A percentile compares a stretch with the other conserved stretches of the same genome.
These are phyloP conservation scores for Aspergillus jensenii DNA, from an alignment of 2,329 filamentous ascomycete genomes.

Conservation along the genomic window DNA sequence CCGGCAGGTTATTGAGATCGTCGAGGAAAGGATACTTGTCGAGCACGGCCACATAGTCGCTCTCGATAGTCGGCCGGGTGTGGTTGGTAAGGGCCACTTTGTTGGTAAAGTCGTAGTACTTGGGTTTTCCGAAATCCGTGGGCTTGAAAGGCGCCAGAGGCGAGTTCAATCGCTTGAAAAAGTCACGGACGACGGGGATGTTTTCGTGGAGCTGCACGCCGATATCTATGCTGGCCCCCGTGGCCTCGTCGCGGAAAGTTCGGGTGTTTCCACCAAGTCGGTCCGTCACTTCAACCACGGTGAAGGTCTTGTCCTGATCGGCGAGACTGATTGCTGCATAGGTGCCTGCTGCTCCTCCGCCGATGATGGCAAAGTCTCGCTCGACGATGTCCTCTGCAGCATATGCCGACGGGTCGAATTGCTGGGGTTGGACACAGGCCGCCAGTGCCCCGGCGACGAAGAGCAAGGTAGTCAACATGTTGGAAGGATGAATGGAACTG, in stretches of 20 bases:
- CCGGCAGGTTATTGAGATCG: constrained; percentile 14
- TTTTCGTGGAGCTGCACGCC: constrained; percentile 28
- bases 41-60: constrained; percentile 13
- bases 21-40: constrained; percentile 1
- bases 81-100: background rate
- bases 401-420: background rate
- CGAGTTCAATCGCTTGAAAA: constrained; percentile 26
- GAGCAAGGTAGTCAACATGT: background rate
- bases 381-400: background rate
- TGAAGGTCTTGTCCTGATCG: constrained; percentile 24
- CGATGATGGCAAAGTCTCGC: constrained; percentile 28
- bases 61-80: constrained; percentile 16
- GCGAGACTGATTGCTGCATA: constrained; percentile 30
- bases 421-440: background rate
- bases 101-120: constrained; percentile 1
- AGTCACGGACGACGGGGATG: constrained; percentile 19
- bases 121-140: background rate
- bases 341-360: constrained; percentile 30
- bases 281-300: constrained; percentile 25
- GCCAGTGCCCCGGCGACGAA: background rate
- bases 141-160: background rate
- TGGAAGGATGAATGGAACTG: background rate
- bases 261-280: constrained; percentile 29
- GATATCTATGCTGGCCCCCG: constrained; percentile 23
- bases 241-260: constrained; percentile 23